Evolutionary conservation across 1,139 yeast genomes (phyloP).

Genomic region (Hansenula sp.): DNA sequence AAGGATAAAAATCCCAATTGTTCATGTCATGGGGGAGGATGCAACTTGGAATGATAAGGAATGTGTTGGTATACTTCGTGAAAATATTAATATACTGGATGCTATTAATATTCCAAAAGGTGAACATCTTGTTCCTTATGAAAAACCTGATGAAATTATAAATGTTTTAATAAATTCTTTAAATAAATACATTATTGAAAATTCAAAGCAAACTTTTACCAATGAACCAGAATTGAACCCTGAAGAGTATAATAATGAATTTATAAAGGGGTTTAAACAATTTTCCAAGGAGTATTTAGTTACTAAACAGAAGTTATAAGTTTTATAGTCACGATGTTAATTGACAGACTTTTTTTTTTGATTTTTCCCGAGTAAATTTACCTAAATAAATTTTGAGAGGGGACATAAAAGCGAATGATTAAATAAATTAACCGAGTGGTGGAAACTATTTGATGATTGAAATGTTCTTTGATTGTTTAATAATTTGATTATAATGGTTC

Average conservation of each 20-base stretch:
- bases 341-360: too few relatives aligned
- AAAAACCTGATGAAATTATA: conserved; percentile 43
- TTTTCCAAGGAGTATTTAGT: not conserved
- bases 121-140: conserved; percentile 46
- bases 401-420: not conserved
- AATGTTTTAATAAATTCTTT: conserved; percentile 13
- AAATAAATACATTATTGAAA: not conserved
- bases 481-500: not conserved
- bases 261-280: not conserved
- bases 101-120: conserved; percentile 39
- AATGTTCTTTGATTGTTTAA: not conserved
- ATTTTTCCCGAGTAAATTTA: not conserved
- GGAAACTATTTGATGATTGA: too few relatives aligned
- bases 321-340: too few relatives aligned
- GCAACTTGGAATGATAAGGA: conserved; percentile 49
- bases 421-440: not conserved
- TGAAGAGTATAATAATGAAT: not conserved
- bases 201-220: not conserved
- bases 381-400: not conserved
- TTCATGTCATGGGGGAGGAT: conserved; percentile 42
- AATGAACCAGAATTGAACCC: not conserved
- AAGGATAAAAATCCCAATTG: conserved; percentile 38
- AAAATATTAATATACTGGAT: conserved; percentile 24
- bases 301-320: too few relatives aligned
- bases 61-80: conserved; percentile 31